Evolutionary conservation across 2,329 filamentous ascomycete species (phyloP).

Genomic region (Aurifilum marmelostoma): DNA sequence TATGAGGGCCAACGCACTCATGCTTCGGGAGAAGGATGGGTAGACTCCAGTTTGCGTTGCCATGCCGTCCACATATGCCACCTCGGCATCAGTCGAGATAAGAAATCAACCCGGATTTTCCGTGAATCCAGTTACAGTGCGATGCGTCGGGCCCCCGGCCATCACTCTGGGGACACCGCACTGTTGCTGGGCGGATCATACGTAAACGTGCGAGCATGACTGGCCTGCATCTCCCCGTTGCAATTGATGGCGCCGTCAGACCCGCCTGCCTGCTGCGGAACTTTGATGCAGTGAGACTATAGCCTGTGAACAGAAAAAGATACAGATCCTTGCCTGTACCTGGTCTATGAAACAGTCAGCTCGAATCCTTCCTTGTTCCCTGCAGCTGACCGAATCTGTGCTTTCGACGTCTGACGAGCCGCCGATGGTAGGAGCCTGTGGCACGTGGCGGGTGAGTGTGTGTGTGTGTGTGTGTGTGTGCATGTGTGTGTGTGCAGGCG

Average conservation of each 20-base stretch:
- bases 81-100: neutral
- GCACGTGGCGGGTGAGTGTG: neutral
- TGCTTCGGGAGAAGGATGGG: neutral
- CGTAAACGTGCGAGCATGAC: neutral
- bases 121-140: neutral
- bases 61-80: neutral
- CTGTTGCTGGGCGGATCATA: neutral
- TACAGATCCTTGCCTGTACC: neutral
- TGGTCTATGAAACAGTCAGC: slow-evolving; percentile 7
- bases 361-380: neutral
- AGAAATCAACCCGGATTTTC: neutral
- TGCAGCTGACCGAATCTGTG: neutral
- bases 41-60: neutral
- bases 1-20: neutral
- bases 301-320: slow-evolving; percentile 11
- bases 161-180: neutral
- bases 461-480: no score
- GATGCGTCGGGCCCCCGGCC: neutral
- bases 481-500: no score
- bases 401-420: neutral
- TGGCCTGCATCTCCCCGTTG: neutral
- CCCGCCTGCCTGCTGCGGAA: neutral
- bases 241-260: neutral
- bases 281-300: slow-evolving; percentile 6
- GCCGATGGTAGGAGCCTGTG: neutral